phyloP scores from a whole-genome alignment of 1,139 yeast species.

The Candida mesenterica region DNA sequence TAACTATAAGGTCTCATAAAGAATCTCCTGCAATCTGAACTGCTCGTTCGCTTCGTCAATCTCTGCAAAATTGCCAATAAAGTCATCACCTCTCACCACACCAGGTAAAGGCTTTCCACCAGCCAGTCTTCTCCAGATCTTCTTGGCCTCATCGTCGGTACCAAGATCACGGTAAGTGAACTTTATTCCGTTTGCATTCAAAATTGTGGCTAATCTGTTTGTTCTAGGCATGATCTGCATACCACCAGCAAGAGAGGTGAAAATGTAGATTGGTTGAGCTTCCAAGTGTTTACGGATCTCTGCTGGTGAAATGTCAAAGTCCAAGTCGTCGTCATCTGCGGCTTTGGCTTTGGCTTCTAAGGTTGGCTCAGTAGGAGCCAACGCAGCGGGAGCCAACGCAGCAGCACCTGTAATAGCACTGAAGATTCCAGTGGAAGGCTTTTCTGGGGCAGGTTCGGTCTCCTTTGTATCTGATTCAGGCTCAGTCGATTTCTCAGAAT shows the following conservation, averaged over 20 bases:
- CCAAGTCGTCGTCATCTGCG: constrained; percentile 24
- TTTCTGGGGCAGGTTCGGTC: constrained; percentile 4
- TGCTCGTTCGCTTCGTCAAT: constrained; percentile 86
- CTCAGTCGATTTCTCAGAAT: neutral
- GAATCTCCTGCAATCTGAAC: constrained; percentile 59
- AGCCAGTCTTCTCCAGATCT: constrained; percentile 79
- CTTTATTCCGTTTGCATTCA: constrained; percentile 69
- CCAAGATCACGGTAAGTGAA: constrained; percentile 79
- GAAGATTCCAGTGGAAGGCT: constrained; percentile 4
- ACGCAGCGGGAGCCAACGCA: constrained; percentile 7
- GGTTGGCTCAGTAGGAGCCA: too few relatives aligned
- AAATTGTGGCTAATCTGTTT: constrained; percentile 70
- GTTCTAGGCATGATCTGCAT: constrained; percentile 82
- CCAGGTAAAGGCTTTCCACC: constrained; percentile 82
- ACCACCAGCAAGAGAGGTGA: constrained; percentile 88
- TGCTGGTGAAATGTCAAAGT: constrained; percentile 42
- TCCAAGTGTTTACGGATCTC: constrained; percentile 47
- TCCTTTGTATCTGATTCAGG: constrained; percentile 1
- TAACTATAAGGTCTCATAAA: constrained; percentile 36
- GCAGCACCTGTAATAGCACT: constrained; percentile 8
- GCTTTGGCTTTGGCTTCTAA: constrained; percentile 1
- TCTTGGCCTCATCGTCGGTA: constrained; percentile 82
- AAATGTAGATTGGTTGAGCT: constrained; percentile 66
- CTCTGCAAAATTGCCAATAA: constrained; percentile 79
- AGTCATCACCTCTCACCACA: constrained; percentile 88